Conservation (phyloP, 768 basidiomycete species). For the Kwoniella heveanensis region DNA sequence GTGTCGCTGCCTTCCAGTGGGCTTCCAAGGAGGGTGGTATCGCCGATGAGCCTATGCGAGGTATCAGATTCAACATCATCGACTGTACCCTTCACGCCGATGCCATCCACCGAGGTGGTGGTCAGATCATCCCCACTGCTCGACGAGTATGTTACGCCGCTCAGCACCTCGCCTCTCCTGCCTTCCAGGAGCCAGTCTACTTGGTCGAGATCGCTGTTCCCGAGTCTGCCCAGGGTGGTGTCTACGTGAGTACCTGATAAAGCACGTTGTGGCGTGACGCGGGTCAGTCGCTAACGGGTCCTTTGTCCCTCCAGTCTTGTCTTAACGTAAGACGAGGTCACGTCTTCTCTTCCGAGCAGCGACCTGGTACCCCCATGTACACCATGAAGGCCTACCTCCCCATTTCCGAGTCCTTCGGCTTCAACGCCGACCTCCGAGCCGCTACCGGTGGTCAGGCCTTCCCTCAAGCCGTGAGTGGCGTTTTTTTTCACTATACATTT, state of each 20-base stretch:
- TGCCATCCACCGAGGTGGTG: constrained; percentile 99
- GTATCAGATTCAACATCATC: constrained; percentile 90
- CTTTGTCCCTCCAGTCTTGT: constrained; percentile 42
- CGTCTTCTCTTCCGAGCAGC: constrained; percentile 96
- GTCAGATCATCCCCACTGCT: constrained; percentile 93
- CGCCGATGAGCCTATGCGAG: constrained; percentile 98
- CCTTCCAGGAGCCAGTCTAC: constrained; percentile 95
- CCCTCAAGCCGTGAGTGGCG: constrained; percentile 70
- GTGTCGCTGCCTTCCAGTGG: constrained; percentile 99
- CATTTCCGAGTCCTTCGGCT: constrained; percentile 70
- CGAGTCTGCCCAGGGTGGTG: constrained; percentile 94
- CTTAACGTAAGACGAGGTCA: constrained; percentile 94
- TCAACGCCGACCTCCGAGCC: constrained; percentile 92
- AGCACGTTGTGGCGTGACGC: background rate
- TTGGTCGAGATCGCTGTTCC: constrained; percentile 99
- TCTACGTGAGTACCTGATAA: constrained; percentile 63
- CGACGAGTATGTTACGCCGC: constrained; percentile 93
- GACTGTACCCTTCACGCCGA: constrained; percentile 97
- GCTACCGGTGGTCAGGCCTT: constrained; percentile 96
- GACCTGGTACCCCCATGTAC: constrained; percentile 98
- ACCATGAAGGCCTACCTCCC: constrained; percentile 72
- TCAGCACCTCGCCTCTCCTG: constrained; percentile 83
- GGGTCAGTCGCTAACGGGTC: background rate
- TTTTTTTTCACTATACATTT: background rate
- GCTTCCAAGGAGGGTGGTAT: constrained; percentile 97